Conservation (phyloP, 2,329 filamentous ascomycete genomes). For the Cladosporium sp. region DNA sequence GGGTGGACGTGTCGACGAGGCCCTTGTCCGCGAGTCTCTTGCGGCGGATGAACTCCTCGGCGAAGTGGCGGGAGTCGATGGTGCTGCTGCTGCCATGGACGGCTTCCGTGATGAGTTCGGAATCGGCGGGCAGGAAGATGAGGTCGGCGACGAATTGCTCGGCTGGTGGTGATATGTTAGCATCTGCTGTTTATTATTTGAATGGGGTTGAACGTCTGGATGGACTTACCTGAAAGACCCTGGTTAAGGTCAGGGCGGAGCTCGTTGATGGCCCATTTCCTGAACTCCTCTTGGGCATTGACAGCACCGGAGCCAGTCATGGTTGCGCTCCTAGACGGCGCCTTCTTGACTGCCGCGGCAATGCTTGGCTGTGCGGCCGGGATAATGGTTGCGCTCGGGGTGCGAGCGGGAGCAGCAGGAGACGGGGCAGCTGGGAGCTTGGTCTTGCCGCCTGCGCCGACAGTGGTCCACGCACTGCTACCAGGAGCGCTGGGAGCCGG, state of each 20-base stretch:
- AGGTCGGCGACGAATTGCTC: constrained; percentile 76
- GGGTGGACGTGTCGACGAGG: constrained; percentile 60
- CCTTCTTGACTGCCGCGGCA: constrained; percentile 30
- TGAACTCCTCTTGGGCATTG: constrained; percentile 83
- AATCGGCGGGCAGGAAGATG: constrained; percentile 68
- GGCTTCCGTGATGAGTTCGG: constrained; percentile 79
- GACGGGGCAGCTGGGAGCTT: constrained; percentile 62
- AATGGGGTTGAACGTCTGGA: neutral
- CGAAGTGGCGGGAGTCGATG: constrained; percentile 88
- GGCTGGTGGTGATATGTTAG: constrained; percentile 49
- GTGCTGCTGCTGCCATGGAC: constrained; percentile 83
- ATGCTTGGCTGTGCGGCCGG: constrained; percentile 27
- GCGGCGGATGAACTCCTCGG: constrained; percentile 87
- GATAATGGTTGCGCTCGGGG: constrained; percentile 42
- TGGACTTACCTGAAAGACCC: constrained; percentile 58
- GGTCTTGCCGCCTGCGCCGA: constrained; percentile 87
- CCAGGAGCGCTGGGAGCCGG: constrained; percentile 44
- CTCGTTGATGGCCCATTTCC: constrained; percentile 82
- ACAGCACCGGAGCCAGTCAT: constrained; percentile 45
- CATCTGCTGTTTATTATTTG: neutral
- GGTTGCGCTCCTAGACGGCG: constrained; percentile 52
- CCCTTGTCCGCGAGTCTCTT: constrained; percentile 92
- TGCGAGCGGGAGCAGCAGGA: constrained; percentile 41
- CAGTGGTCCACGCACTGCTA: constrained; percentile 75
- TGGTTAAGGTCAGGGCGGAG: constrained; percentile 68